Evolutionary conservation across 805 yeast species (phyloP).

Genomic region (Pichia membranifaciens): DNA sequence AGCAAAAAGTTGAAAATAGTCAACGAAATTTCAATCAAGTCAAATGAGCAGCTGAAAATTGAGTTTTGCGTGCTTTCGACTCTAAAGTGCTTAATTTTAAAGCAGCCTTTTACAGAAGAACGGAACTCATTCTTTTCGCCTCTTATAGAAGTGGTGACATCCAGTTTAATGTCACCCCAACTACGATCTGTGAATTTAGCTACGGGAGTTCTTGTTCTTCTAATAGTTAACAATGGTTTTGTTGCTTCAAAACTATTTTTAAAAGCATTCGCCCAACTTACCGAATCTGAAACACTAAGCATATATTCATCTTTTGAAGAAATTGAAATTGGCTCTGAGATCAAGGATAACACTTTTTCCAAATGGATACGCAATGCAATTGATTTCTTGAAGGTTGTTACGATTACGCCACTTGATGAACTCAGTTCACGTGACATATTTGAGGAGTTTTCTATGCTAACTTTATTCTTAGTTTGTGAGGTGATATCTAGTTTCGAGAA

Average conservation of each 20-base stretch:
- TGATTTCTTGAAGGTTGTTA: conserved; percentile 7
- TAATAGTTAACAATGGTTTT: conserved; percentile 27
- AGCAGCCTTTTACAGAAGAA: conserved; percentile 61
- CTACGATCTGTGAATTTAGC: conserved; percentile 72
- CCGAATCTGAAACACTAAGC: neutral
- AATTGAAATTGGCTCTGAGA: neutral
- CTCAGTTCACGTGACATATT: conserved; percentile 2
- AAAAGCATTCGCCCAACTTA: neutral
- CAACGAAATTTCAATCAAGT: conserved; percentile 34
- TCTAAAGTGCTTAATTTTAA: conserved; percentile 59
- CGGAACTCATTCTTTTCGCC: conserved; percentile 39
- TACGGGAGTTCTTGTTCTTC: conserved; percentile 64
- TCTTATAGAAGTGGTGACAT: conserved; percentile 56
- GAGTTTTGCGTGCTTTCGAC: conserved; percentile 78
- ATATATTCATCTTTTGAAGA: neutral
- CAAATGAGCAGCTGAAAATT: conserved; percentile 49
- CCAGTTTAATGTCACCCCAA: conserved; percentile 70
- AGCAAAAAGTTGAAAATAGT: conserved; percentile 59
- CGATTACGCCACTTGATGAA: neutral
- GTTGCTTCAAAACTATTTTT: conserved; percentile 16
- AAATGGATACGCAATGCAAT: conserved; percentile 19
- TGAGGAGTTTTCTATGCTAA: conserved; percentile 60
- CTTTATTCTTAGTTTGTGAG: conserved; percentile 65
- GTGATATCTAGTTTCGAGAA: conserved; percentile 41
- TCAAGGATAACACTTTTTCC: conserved; percentile 11